phyloP scores from a whole-genome alignment of 2,329 filamentous ascomycete species.

The Berkeleyomyces rouxiae region DNA sequence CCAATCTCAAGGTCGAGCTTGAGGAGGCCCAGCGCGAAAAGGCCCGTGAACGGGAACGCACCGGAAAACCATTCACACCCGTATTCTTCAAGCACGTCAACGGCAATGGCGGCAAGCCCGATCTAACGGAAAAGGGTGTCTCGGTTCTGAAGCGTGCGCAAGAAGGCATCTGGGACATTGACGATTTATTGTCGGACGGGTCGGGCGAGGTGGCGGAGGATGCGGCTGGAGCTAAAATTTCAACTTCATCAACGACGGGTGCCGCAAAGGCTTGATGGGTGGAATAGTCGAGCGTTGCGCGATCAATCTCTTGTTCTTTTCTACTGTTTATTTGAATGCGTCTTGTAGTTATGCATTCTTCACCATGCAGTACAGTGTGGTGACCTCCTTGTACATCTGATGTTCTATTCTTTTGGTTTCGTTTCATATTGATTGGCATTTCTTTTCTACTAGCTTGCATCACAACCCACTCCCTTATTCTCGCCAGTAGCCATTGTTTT shows the following conservation, averaged over 20 bases:
- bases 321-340: not conserved
- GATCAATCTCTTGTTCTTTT: not conserved
- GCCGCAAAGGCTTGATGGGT: not conserved
- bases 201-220: slow-evolving; percentile 8
- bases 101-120: slow-evolving; percentile 38
- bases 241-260: not conserved
- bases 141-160: slow-evolving; percentile 36
- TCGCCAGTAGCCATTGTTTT: no score
- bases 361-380: not conserved
- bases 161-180: slow-evolving; percentile 34
- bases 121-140: slow-evolving; percentile 36
- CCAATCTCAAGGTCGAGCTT: slow-evolving; percentile 72
- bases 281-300: not conserved
- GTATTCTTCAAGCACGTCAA: slow-evolving; percentile 60
- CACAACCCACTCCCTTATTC: no score
- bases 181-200: slow-evolving; percentile 24
- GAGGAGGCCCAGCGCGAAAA: slow-evolving; percentile 80
- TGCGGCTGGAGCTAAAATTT: slow-evolving; percentile 4
- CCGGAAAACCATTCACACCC: slow-evolving; percentile 59
- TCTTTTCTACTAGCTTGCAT: no score
- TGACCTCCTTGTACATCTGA: not conserved
- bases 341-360: not conserved
- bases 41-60: slow-evolving; percentile 60
- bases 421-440: no score
- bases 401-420: no score